Base-by-base conservation (phyloP, 371 early-diverging fungal species). In the Mortierella sp. region DNA sequence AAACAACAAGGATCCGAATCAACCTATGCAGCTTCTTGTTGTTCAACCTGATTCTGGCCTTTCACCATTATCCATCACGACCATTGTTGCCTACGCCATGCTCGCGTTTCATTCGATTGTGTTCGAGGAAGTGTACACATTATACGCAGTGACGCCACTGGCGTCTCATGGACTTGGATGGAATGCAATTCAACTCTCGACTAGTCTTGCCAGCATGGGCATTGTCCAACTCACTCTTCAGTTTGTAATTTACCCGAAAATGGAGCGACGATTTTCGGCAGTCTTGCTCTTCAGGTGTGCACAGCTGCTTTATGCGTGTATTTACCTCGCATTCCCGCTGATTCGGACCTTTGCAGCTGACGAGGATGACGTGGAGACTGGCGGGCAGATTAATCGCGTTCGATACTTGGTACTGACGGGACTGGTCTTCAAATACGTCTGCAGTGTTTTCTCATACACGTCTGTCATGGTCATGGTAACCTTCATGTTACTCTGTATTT, bases 21-120 rank as follows among this genome's bases (percentile, higher is more conserved):
- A 65, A n/a, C 67, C 72, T 0, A 26, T 72, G 2, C 66, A 66
- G 15, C 19, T 72, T 3, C 17, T 72, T 2, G 72, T 72, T 2
- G 50, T 72, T 12, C 66, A 66, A 43, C 41, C 60, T 14, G 62
- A 57, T 17, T 19, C 30, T 4, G 72, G 72, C 4, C 43, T 72
- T 0, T 66, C 72, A 6, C 72, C 72, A 1, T 39, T 72, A 4
- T 81, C 86, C 3, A 47, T 75, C 30, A 60, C 71, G 28, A 57
- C 78, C 15, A 84, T 86, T 47, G 23, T 81, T 23, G 72, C 76
- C 6, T 84, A 85, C 48, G 60, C 83, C 72, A 37, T 84, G 24
- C 80, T 92, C 59, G 81, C 88, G 6, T 83, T 94, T n/a, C 89
- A 90, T 49, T 80, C 87, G 8, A 90, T 92, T 53, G 81, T 94